phyloP scores from a whole-genome alignment of 1,139 yeast genomes.

The Candida tropicalis region DNA sequence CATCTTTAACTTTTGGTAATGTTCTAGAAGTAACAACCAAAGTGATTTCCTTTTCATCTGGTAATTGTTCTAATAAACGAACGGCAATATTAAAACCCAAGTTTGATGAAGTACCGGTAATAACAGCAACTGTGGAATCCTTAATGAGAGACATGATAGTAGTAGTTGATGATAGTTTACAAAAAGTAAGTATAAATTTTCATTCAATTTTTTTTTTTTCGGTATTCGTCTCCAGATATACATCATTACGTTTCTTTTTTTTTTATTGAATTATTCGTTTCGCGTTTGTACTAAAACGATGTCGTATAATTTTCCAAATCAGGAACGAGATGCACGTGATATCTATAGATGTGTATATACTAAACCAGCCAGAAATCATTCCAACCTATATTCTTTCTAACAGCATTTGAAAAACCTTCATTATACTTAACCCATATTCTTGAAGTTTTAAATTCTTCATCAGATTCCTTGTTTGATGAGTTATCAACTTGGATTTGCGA shows the following conservation, averaged over 20 bases:
- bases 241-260: not conserved
- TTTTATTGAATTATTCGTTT: not conserved
- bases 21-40: slow-evolving; percentile 88
- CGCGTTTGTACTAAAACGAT: not conserved
- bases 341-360: not conserved
- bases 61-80: slow-evolving; percentile 65
- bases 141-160: slow-evolving; percentile 20
- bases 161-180: not conserved
- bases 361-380: slow-evolving; percentile 55
- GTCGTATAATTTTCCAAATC: not conserved
- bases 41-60: slow-evolving; percentile 59
- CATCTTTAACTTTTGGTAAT: slow-evolving; percentile 77
- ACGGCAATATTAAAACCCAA: slow-evolving; percentile 86
- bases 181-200: not conserved
- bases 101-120: slow-evolving; percentile 61
- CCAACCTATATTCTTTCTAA: slow-evolving; percentile 85
- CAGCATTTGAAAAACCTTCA: slow-evolving; percentile 96
- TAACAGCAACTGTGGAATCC: slow-evolving; percentile 40
- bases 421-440: slow-evolving; percentile 90
- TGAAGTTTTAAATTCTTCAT: slow-evolving; percentile 20
- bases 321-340: not conserved
- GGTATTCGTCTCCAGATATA: not conserved
- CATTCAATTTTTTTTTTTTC: not conserved
- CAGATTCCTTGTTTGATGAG: slow-evolving; percentile 9
- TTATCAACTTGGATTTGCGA: slow-evolving; percentile 15